Evolutionary conservation across 352 stramenopile genomes (phyloP).

Genomic region (Pythium aristosporum): DNA sequence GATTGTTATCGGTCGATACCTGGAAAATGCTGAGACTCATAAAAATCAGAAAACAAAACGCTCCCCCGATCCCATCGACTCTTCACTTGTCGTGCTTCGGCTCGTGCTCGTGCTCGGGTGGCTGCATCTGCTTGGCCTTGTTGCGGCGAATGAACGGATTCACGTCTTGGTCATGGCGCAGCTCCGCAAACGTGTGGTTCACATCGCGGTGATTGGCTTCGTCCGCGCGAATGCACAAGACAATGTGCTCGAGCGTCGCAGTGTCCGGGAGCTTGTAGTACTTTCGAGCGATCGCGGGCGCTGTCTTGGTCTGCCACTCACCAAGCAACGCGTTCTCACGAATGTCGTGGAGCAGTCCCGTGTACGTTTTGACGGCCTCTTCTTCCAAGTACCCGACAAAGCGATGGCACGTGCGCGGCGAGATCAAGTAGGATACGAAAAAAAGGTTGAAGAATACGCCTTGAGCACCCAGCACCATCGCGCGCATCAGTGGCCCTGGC

Average conservation of each 20-base stretch:
- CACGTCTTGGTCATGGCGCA: slow-evolving; percentile 54
- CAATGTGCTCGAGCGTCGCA: slow-evolving; percentile 74
- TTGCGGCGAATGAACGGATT: slow-evolving; percentile 34
- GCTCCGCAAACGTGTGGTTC: slow-evolving; percentile 80
- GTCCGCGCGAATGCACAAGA: slow-evolving; percentile 86
- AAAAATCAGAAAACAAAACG: neutral
- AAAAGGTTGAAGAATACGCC: slow-evolving; percentile 87
- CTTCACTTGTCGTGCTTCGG: neutral
- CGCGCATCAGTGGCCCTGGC: slow-evolving; percentile 66
- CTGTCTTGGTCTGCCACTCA: slow-evolving; percentile 65
- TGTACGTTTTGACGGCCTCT: slow-evolving; percentile 92
- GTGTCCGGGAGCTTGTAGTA: slow-evolving; percentile 87
- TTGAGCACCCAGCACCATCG: slow-evolving; percentile 74
- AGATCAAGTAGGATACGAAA: slow-evolving; percentile 85
- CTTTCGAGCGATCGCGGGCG: slow-evolving; percentile 71
- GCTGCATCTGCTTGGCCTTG: slow-evolving; percentile 1
- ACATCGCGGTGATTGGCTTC: slow-evolving; percentile 88
- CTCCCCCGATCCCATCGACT: neutral
- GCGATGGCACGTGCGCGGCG: slow-evolving; percentile 88
- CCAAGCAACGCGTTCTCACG: slow-evolving; percentile 34
- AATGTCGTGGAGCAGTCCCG: slow-evolving; percentile 89
- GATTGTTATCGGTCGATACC: no score
- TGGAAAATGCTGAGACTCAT: neutral
- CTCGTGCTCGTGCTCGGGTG: neutral
- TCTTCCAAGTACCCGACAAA: slow-evolving; percentile 94